Conservation (phyloP, 2,329 filamentous ascomycete species). For the Neoascochyta sp. region DNA sequence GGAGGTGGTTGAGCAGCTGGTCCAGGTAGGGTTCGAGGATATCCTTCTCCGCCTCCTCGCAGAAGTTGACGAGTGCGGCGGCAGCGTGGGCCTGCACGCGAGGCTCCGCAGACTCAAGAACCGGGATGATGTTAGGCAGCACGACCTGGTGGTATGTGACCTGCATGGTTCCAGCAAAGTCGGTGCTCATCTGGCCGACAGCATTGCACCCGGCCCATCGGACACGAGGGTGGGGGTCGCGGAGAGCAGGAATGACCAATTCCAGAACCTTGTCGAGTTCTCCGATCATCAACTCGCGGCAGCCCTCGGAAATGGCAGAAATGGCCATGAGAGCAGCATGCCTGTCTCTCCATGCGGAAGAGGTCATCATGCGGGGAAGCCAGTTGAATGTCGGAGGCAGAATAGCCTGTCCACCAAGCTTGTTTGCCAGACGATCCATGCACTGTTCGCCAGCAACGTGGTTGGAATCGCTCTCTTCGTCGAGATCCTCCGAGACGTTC, state of each 20-base stretch:
- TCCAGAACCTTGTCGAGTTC: conserved; percentile 93
- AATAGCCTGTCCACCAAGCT: conserved; percentile 90
- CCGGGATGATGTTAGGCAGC: conserved; percentile 85
- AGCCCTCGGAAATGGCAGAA: conserved; percentile 96
- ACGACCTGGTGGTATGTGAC: conserved; percentile 88
- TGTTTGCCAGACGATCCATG: conserved; percentile 96
- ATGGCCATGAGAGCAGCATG: conserved; percentile 98
- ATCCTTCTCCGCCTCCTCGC: conserved; percentile 92
- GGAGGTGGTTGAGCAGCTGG: conserved; percentile 76
- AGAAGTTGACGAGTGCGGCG: conserved; percentile 98
- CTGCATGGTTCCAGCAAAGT: conserved; percentile 98
- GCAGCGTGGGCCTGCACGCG: conserved; percentile 96
- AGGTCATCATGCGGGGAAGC: conserved; percentile 97
- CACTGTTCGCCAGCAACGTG: conserved; percentile 97
- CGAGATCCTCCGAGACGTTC: conserved; percentile 89
- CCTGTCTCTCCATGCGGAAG: conserved; percentile 87
- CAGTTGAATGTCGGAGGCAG: conserved; percentile 92
- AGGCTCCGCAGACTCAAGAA: conserved; percentile 82
- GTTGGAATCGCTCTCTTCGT: conserved; percentile 95
- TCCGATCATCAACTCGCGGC: conserved; percentile 89
- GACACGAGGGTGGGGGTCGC: conserved; percentile 87
- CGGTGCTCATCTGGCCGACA: conserved; percentile 98
- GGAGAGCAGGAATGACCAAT: conserved; percentile 86
- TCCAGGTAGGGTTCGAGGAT: conserved; percentile 92
- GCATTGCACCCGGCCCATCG: conserved; percentile 98